Percentiles rank a stretch among this genome's conserved stretches.
phyloP scores from a whole-genome alignment of 192 early-diverging fungal genomes.

The Umbelopsis sp. region DNA sequence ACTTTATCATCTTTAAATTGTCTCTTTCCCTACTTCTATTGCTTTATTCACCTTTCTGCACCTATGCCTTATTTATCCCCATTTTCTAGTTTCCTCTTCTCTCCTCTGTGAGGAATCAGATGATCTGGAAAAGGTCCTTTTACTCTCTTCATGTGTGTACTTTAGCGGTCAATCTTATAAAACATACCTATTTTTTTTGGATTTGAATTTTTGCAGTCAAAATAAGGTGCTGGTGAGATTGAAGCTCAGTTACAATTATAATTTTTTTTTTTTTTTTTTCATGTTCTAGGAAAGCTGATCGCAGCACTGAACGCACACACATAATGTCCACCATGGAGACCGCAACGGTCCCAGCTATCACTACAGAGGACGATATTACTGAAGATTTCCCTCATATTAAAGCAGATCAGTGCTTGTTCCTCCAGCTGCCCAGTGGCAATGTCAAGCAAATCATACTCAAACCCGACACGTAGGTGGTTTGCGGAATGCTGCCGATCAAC shows the following conservation, averaged over 20 bases:
- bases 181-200: too few species aligned
- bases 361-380: conserved; percentile 22
- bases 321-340: not conserved
- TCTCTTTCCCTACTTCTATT: not conserved
- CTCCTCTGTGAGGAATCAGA: not conserved
- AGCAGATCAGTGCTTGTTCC: conserved; percentile 67
- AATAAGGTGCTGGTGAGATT: too few species aligned
- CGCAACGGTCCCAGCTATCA: conserved; percentile 19
- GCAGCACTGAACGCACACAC: not conserved
- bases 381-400: conserved; percentile 45
- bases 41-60: not conserved
- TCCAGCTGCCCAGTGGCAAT: conserved; percentile 86
- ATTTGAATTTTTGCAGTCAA: too few species aligned
- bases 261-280: not conserved
- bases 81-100: not conserved
- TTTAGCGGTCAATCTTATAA: too few species aligned
- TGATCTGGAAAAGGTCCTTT: not conserved
- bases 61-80: not conserved
- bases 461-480: conserved; percentile 51
- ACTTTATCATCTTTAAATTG: not conserved
- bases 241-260: too few species aligned
- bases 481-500: not conserved
- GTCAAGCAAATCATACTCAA: conserved; percentile 74
- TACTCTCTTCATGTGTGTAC: too few species aligned
- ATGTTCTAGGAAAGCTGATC: not conserved